Evolutionary conservation across 345 rosid species (phyloP).

Genomic region (Trapa bicornis): DNA sequence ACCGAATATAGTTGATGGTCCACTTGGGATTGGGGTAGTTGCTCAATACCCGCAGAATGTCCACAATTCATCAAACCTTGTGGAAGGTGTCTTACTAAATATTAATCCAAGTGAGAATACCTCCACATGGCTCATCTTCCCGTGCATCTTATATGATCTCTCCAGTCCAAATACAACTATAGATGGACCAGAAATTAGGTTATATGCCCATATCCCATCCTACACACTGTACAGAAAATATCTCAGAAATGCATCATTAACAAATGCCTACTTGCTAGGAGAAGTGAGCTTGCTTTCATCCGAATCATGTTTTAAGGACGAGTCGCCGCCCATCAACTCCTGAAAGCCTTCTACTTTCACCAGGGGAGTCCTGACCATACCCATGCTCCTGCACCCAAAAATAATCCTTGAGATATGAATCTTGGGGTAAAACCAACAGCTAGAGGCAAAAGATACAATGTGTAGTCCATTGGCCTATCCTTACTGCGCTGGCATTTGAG

Average conservation of each 20-base stretch:
- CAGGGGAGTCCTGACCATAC: slow-evolving; percentile 65
- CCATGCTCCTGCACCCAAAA: slow-evolving; percentile 40
- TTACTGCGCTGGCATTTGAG: slow-evolving; percentile 74
- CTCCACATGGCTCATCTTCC: too few relatives aligned
- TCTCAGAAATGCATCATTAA: not conserved
- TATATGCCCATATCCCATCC: not conserved
- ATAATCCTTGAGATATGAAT: not conserved
- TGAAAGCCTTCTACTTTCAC: slow-evolving; percentile 90
- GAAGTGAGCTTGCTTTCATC: slow-evolving; percentile 68
- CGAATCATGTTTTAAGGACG: slow-evolving; percentile 49
- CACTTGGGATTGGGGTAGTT: too few relatives aligned
- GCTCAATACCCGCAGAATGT: too few relatives aligned
- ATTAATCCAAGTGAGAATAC: too few relatives aligned
- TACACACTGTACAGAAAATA: not conserved
- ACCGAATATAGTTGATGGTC: too few relatives aligned
- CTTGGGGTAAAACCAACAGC: not conserved
- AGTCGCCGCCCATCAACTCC: slow-evolving; percentile 89
- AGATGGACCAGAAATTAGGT: not conserved
- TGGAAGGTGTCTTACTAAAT: too few relatives aligned
- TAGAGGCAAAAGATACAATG: not conserved
- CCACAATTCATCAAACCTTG: too few relatives aligned
- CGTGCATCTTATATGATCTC: not conserved
- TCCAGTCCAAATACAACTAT: not conserved
- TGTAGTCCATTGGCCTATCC: slow-evolving; percentile 11
- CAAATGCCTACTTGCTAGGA: slow-evolving; percentile 42